phyloP scores from a whole-genome alignment of 73 alveolate species.

The Diophrys sp. region DNA sequence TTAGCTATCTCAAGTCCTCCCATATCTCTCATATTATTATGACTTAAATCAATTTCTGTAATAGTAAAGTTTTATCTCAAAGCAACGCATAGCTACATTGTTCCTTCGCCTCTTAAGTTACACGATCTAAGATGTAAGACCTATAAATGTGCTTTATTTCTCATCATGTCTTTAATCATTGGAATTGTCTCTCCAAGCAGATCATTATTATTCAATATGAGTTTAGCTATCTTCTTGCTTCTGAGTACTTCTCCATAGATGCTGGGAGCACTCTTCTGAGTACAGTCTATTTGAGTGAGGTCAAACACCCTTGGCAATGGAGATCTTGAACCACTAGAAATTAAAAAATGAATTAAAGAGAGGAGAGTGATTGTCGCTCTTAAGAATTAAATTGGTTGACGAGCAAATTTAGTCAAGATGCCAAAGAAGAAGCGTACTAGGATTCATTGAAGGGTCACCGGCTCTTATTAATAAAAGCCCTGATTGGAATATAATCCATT shows the following conservation, averaged over 20 bases:
- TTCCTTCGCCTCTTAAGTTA: constrained; percentile 38
- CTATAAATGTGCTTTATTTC: neutral
- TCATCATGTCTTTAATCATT: constrained; percentile 13
- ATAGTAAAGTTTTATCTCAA: constrained; percentile 20
- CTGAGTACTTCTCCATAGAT: constrained; percentile 21
- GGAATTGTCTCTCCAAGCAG: constrained; percentile 13
- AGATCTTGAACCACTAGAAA: too few species aligned
- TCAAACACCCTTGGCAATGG: neutral
- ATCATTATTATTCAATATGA: constrained; percentile 40
- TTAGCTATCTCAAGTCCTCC: constrained; percentile 44
- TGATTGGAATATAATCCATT: too few species aligned
- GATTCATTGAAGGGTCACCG: too few species aligned
- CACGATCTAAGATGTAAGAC: constrained; percentile 26
- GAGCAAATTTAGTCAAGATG: too few species aligned
- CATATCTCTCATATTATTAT: constrained; percentile 38
- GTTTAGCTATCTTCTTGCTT: constrained; percentile 5
- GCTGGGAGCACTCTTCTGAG: neutral
- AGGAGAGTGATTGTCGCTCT: too few species aligned
- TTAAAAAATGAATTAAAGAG: too few species aligned
- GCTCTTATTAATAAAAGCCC: too few species aligned
- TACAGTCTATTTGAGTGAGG: neutral
- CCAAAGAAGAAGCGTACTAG: too few species aligned
- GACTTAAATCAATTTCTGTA: constrained; percentile 5
- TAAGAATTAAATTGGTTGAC: too few species aligned
- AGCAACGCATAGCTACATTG: constrained; percentile 35